These are phyloP conservation scores for Trichoderma atroviride DNA, from an alignment of 2,329 filamentous ascomycete species.

Conservation along the genomic window DNA sequence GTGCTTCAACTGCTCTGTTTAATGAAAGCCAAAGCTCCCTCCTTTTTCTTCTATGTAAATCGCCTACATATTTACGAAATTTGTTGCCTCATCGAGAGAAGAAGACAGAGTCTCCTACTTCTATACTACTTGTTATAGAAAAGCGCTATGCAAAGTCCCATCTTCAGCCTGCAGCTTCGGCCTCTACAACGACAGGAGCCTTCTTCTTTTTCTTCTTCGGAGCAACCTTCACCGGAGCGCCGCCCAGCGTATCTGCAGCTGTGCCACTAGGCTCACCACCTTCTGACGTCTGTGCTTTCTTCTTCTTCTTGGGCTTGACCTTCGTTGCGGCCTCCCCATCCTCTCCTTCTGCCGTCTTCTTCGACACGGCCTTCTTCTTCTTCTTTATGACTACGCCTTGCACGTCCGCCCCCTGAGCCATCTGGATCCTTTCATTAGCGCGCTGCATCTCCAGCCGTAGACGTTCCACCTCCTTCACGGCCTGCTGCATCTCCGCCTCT, in stretches of 20 bases:
- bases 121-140: background rate
- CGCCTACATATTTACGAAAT: conserved; percentile 15
- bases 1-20: background rate
- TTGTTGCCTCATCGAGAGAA: background rate
- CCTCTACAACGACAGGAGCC: conserved; percentile 39
- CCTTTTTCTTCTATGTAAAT: background rate
- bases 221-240: conserved; percentile 27
- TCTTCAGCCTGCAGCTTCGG: conserved; percentile 34
- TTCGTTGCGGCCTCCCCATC: conserved; percentile 43
- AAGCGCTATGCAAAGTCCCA: background rate
- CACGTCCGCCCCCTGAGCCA: conserved; percentile 66
- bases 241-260: conserved; percentile 2
- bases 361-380: conserved; percentile 64
- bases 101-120: background rate
- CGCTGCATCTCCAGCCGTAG: conserved; percentile 87
- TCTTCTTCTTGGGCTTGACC: conserved; percentile 48
- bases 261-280: background rate
- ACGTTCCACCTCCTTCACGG: conserved; percentile 85
- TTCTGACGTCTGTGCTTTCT: conserved; percentile 30
- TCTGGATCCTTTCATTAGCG: conserved; percentile 73
- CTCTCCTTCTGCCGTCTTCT: conserved; percentile 29
- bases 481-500: conserved; percentile 85
- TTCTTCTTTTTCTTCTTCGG: conserved; percentile 53
- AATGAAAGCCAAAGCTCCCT: background rate
- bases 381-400: conserved; percentile 69